phyloP scores from a whole-genome alignment of 441 rosid genomes.

The Bruguiera hainesii region DNA sequence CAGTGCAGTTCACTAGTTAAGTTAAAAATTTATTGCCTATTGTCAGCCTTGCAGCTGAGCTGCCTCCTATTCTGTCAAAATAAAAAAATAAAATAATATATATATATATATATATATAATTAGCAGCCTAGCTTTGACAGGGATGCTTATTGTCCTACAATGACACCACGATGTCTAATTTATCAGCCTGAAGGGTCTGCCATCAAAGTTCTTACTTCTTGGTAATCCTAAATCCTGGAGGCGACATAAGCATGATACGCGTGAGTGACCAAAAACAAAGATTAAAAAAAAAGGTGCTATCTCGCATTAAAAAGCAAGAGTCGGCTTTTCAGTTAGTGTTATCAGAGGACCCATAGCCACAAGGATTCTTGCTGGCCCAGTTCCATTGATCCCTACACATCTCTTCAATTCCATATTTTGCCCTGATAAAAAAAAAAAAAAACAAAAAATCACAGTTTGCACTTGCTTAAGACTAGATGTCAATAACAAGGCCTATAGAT shows the following conservation, averaged over 20 bases:
- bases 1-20: not conserved
- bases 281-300: not conserved
- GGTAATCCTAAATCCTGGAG: not conserved
- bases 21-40: not conserved
- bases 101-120: not conserved
- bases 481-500: too few species aligned
- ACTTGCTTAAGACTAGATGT: too few species aligned
- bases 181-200: not conserved
- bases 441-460: not conserved
- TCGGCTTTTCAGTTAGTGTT: not conserved
- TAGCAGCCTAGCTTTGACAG: not conserved
- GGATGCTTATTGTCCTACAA: not conserved
- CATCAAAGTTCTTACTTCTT: not conserved
- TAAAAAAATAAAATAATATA: not conserved
- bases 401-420: slow-evolving; percentile 71
- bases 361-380: slow-evolving; percentile 95
- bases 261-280: not conserved
- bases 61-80: not conserved
- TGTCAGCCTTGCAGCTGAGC: not conserved
- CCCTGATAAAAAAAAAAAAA: slow-evolving; percentile 41
- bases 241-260: not conserved
- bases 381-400: slow-evolving; percentile 95
- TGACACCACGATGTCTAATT: not conserved
- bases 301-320: not conserved
- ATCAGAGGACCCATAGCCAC: slow-evolving; percentile 60